These are phyloP conservation scores for Funneliformis mosseae DNA, from an alignment of 192 early-diverging fungal species.

Conservation along the genomic window DNA sequence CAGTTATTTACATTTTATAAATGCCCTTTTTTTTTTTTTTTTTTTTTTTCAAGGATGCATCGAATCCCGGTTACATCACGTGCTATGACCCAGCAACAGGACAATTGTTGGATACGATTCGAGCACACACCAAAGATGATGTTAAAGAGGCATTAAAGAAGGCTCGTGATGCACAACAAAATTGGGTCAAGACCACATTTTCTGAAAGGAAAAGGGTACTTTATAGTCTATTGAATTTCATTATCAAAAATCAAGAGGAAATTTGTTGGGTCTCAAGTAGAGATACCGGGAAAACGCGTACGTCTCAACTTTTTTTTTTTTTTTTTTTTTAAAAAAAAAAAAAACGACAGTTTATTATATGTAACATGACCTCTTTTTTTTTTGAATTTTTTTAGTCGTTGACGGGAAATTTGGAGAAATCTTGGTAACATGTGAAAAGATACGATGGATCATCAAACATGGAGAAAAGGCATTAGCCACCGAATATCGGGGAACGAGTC, in stretches of 20 bases:
- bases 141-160: constrained; percentile 57
- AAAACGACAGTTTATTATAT: not conserved
- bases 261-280: constrained; percentile 74
- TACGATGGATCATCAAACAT: constrained; percentile 78
- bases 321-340: constrained; percentile 2
- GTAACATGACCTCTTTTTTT: not conserved
- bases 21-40: not conserved
- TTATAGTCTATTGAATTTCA: constrained; percentile 69
- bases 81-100: constrained; percentile 90
- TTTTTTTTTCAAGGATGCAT: constrained; percentile 40
- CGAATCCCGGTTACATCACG: constrained; percentile 60
- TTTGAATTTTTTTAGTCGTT: constrained; percentile 48
- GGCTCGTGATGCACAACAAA: constrained; percentile 64
- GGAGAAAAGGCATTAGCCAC: constrained; percentile 71
- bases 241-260: constrained; percentile 70
- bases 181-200: constrained; percentile 72
- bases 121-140: constrained; percentile 56
- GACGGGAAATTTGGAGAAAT: constrained; percentile 87
- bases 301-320: not conserved
- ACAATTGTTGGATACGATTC: constrained; percentile 64
- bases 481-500: constrained; percentile 66
- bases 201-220: constrained; percentile 73
- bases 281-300: constrained; percentile 81
- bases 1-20: not conserved
- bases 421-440: constrained; percentile 73